These are phyloP conservation scores for Ilex aquifolium DNA, from an alignment of 257 asterid species.

Conservation along the genomic window DNA sequence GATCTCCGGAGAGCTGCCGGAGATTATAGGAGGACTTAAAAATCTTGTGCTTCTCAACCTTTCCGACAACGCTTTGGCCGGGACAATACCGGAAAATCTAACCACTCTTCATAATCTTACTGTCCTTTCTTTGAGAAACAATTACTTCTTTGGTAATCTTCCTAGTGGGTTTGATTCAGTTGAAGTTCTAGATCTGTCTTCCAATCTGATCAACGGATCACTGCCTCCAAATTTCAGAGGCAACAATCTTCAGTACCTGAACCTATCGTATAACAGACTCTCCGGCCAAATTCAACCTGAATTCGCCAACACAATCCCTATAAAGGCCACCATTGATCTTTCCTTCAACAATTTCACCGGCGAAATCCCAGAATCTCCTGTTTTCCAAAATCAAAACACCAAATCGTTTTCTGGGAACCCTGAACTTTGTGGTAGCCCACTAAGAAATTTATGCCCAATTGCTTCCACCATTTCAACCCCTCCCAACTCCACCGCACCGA, in stretches of 20 bases:
- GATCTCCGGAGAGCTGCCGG: constrained; percentile 70
- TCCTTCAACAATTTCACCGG: constrained; percentile 62
- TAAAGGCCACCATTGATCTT: constrained; percentile 64
- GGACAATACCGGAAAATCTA: constrained; percentile 54
- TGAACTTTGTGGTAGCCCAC: constrained; percentile 62
- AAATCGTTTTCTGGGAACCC: constrained; percentile 53
- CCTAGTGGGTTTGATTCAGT: constrained; percentile 57
- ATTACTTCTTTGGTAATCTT: constrained; percentile 57
- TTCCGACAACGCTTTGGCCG: constrained; percentile 67
- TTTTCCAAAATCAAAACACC: constrained; percentile 37
- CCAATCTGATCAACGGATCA: constrained; percentile 67
- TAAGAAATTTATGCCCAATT: constrained; percentile 44
- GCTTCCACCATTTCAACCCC: constrained; percentile 43
- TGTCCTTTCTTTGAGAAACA: constrained; percentile 50
- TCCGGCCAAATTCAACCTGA: constrained; percentile 65
- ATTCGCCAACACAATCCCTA: constrained; percentile 39
- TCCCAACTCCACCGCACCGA: constrained; percentile 42
- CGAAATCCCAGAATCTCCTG: constrained; percentile 44
- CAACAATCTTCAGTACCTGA: constrained; percentile 34
- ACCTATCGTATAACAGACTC: constrained; percentile 62
- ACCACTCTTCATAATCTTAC: constrained; percentile 40
- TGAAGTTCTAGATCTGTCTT: constrained; percentile 70
- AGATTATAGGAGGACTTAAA: constrained; percentile 34
- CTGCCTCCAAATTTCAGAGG: constrained; percentile 68
- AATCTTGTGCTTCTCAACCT: constrained; percentile 57